phyloP scores from a whole-genome alignment of 768 basidiomycete species.

The Mycena pura region DNA sequence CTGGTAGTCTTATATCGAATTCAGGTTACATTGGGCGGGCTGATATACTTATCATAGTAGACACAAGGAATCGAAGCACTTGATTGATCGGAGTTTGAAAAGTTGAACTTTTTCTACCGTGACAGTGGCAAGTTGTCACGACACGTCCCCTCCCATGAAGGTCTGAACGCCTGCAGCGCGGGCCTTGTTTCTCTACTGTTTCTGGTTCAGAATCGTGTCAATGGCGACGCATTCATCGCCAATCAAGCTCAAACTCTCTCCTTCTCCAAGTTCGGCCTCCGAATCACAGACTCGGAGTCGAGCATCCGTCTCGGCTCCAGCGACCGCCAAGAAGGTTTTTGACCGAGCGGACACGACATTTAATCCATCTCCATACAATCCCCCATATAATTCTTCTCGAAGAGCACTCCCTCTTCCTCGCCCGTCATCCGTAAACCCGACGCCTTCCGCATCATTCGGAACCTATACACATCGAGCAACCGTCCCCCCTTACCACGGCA shows the following conservation, averaged over 20 bases:
- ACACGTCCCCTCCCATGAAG: too few species aligned
- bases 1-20: too few species aligned
- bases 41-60: too few species aligned
- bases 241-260: conserved; percentile 7
- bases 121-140: too few species aligned
- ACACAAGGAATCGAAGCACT: too few species aligned
- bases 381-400: conserved; percentile 14
- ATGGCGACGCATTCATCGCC: conserved; percentile 17
- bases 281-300: conserved; percentile 18
- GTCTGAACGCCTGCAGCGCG: too few species aligned
- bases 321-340: conserved; percentile 17
- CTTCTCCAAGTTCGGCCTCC: conserved; percentile 15
- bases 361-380: conserved; percentile 25
- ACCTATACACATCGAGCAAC: conserved; percentile 20
- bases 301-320: conserved; percentile 18
- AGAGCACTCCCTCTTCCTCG: conserved; percentile 9
- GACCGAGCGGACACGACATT: conserved; percentile 24
- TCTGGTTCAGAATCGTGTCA: conserved; percentile 1
- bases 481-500: conserved; percentile 23
- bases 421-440: conserved; percentile 1
- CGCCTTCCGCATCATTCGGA: conserved; percentile 11
- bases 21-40: too few species aligned
- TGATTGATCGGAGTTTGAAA: too few species aligned
- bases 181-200: not conserved
- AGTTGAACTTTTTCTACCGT: too few species aligned